Evolutionary conservation across 495 filamentous ascomycete genomes (phyloP).

Genomic region (Xylaria bambusicola): DNA sequence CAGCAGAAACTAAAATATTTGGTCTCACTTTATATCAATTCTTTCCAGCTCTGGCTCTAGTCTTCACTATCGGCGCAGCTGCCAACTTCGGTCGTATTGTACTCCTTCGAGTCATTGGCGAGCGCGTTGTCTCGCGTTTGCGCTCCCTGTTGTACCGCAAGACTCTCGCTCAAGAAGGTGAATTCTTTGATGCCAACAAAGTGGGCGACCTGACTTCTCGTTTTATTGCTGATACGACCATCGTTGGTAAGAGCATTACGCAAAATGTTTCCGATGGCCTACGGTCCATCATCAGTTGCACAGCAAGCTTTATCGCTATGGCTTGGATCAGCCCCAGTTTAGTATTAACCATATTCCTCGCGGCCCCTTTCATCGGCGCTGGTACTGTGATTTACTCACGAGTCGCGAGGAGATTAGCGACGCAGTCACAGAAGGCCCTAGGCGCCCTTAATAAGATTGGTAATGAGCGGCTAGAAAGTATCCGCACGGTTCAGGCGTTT

Average conservation of each 20-base stretch:
- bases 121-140: constrained; percentile 87
- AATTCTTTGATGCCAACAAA: constrained; percentile 98
- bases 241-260: constrained; percentile 97
- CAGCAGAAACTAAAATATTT: constrained; percentile 61
- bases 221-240: constrained; percentile 91
- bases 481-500: constrained; percentile 94
- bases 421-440: constrained; percentile 88
- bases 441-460: constrained; percentile 93
- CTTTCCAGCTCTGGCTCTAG: constrained; percentile 69
- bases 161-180: constrained; percentile 92
- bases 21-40: constrained; percentile 75
- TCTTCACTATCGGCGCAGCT: constrained; percentile 71
- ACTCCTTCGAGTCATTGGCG: constrained; percentile 90
- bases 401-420: constrained; percentile 79
- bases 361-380: constrained; percentile 91
- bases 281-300: constrained; percentile 82
- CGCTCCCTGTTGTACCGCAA: constrained; percentile 86
- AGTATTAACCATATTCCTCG: constrained; percentile 78
- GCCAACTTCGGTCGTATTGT: constrained; percentile 96
- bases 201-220: constrained; percentile 95
- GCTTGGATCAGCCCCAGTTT: constrained; percentile 89
- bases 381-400: constrained; percentile 90
- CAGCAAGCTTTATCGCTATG: constrained; percentile 87
- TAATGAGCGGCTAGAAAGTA: constrained; percentile 92
- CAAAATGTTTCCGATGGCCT: constrained; percentile 96